Evolutionary conservation across 2,329 filamentous ascomycete genomes (phyloP), one percentile per base, ranked within the genome.

Genomic region (Alternaria arborescens): DNA sequence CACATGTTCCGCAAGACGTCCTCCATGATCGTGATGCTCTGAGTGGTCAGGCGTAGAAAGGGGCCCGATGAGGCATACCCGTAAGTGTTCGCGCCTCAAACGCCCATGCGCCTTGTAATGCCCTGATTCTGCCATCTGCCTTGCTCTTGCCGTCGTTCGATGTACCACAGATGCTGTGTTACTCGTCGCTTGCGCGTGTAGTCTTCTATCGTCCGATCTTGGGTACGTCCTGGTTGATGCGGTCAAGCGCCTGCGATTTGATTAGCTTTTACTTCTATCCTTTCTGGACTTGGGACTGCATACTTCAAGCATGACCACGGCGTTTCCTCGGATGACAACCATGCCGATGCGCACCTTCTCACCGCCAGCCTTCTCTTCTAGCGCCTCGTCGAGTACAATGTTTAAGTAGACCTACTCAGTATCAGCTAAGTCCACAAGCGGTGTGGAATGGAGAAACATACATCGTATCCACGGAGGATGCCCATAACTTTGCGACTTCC

Each of bases 401-500:
- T 99, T 99, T 76, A 99, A 85, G 83, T 98, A 99, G 65, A 98
- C 94, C 94, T 97, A 34, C 32, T 28, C 42, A 42, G 20, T 16
- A 26, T 65, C 16, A 55, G 41, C 16, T 46, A 69, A 28, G 20
- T 32, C 22, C n/a, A 18, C 4, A 34, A 10, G 24, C 8, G 12
- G 12, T 34, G 10, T 20, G 16, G 28, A 24, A 50, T n/a, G 58
- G 32, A 16, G 44, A 22, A 18, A 74, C 90, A 68, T 83, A 97
- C 95, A 88, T 99, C 95, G 81, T 98, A 99, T 61, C 95, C 95
- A 68, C 95, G 90, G 60, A 99, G 87, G 52, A 97, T 87, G 57
- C 96, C 95, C 79, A 97, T 93, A 64, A 99, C 94, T 82, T 97
- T 98, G 79, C 95, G 91, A 81, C 94, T 97, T 77, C 95, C 95